Base-by-base conservation (phyloP, 441 rosid genomes). In the California macrophylla region DNA sequence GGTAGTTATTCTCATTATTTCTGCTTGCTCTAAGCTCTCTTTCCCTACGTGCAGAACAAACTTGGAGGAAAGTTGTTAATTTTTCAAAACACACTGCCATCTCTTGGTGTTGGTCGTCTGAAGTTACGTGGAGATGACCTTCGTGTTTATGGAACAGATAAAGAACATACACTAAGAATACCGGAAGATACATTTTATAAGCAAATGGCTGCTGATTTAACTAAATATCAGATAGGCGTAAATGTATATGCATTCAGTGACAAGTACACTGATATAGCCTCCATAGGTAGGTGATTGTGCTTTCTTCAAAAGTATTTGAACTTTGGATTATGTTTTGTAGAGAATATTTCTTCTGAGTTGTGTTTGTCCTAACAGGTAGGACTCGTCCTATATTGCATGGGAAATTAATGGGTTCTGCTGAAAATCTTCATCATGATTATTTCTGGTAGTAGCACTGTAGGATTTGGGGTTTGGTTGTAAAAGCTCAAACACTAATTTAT, bases 181-280 rank as follows among this genome's bases (percentile, higher is more conserved):
- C 87, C 98, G 64, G 99, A 95, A 81, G 98, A 95, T 79, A 85
- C 87, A 63, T 95, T 91, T 76, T 92, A 92, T 73, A 95, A 95
- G 80, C 96, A 92, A 80, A 89, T 92, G 97, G 98, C 99, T 83
- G 99, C 99, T 50, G 99, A 95, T 86, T 87, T 91, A 77, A 89
- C 99, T 68, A 95, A 95, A 84, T 88, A 76, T 78, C 98, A 92
- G 86, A 92, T 92, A 72, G 97, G 87, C 72, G 90, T 88, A 69
- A 89, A 95, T 83, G 75, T 91, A 71, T 92, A 91, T 72, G 97
- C 96, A 50, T 89, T 87, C 82, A 87, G 92, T 79, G 99, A 95
- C 77, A 92, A 86, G 76, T 95, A 91, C 82, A 88, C 87, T 61
- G 98, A 95, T 78, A 82, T 95, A 78, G 98, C 98, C 69, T 95